phyloP scores from a whole-genome alignment of 2,329 filamentous ascomycete genomes.

The Verticillium isaacii region DNA sequence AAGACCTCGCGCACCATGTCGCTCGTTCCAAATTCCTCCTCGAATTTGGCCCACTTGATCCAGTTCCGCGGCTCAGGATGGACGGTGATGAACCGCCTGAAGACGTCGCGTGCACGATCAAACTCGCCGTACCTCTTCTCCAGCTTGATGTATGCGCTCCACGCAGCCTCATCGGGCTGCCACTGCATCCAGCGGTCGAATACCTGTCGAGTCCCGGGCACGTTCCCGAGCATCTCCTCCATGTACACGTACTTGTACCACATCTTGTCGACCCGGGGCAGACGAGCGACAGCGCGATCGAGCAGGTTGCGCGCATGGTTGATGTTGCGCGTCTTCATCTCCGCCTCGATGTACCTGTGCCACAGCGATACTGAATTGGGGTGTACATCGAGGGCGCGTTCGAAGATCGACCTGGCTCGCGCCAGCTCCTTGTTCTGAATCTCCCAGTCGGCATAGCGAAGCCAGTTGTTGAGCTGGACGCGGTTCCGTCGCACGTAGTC shows the following conservation, averaged over 20 bases:
- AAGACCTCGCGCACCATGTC: slow-evolving; percentile 91
- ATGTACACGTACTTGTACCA: slow-evolving; percentile 99
- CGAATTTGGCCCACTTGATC: slow-evolving; percentile 98
- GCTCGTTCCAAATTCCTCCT: slow-evolving; percentile 90
- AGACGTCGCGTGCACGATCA: slow-evolving; percentile 84
- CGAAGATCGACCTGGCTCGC: slow-evolving; percentile 87
- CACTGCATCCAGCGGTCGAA: slow-evolving; percentile 99
- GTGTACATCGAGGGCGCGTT: slow-evolving; percentile 89
- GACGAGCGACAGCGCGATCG: slow-evolving; percentile 87
- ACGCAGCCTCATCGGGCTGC: slow-evolving; percentile 94
- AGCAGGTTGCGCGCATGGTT: slow-evolving; percentile 94
- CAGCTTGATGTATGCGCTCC: slow-evolving; percentile 93
- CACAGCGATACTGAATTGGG: slow-evolving; percentile 81
- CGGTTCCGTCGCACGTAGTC: slow-evolving; percentile 95
- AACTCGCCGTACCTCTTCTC: slow-evolving; percentile 94
- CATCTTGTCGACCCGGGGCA: slow-evolving; percentile 88
- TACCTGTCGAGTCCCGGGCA: slow-evolving; percentile 85
- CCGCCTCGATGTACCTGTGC: slow-evolving; percentile 91
- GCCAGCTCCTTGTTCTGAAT: slow-evolving; percentile 96
- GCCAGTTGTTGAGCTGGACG: slow-evolving; percentile 98
- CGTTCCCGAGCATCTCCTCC: slow-evolving; percentile 95
- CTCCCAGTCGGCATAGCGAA: slow-evolving; percentile 96
- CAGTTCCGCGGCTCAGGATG: slow-evolving; percentile 94
- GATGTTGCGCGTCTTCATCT: slow-evolving; percentile 73
- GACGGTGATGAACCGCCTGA: slow-evolving; percentile 82